Evolutionary conservation across 176 grass and related monocot genomes (phyloP), one percentile per base, ranked within the genome.

Genomic region (Hsuehochloa calcarea): DNA sequence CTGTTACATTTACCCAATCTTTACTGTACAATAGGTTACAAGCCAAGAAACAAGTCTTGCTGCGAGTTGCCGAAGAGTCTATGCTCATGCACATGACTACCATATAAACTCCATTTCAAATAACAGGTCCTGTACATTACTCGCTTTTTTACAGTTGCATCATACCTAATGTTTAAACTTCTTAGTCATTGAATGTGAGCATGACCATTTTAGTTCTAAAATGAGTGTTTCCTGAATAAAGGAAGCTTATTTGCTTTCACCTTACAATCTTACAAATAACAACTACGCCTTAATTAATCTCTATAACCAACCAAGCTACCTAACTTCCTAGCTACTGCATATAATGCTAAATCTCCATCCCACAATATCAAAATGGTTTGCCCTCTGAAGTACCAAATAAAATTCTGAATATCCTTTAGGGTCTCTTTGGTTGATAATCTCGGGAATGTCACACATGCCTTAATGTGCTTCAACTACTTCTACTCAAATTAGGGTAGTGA

Each of bases 51-150:
- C 88, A 72, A 91, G 72, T 84, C 87, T 91, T 69, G 84, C 88
- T 11, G 93, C 92, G 0, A 96, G 81, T 67, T 96, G 92, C 49
- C 90, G 93, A 87, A 96, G 93, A 85, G 88, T 99, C 54, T 99
- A 91, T 90, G 68, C 91, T 80, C 97, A 99, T 92, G 97, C 97
- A 37, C 97, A 99, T 84, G 97, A 99, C 70, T 99, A 99, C 78
- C 97, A 99, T 82, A 99, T 99, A 72, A 99, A 99, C 80, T 99
- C 97, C 58, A 96, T 99, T 89, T 99, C 97, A 69, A 94, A 86
- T 88, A 99, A 99, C 88, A 99, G 97, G 97, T 99, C 54, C 84
- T 55, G 8, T 78, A 80, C 60, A 85, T 74, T 56, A 81, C 69
- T 75, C 75, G 55, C 70, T 16, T 37, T 26, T 70, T 65, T 78